Conservation (phyloP, 495 filamentous ascomycete species). For the Choiromyces venosus region DNA sequence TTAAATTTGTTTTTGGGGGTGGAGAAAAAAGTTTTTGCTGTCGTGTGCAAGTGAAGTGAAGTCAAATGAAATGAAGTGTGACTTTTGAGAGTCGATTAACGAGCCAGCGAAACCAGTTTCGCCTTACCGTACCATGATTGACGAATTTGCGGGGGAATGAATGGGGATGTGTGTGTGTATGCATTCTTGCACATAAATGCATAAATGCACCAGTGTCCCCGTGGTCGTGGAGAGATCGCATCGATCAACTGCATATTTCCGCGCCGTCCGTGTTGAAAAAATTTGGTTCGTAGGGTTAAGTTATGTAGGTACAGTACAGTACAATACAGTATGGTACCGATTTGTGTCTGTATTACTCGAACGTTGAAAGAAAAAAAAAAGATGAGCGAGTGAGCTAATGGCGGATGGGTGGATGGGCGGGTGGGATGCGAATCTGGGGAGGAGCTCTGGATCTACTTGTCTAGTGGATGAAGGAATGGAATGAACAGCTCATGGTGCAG, state of each 20-base stretch:
- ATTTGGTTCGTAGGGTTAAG: background rate
- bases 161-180: background rate
- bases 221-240: background rate
- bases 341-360: background rate
- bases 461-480: background rate
- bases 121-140: background rate
- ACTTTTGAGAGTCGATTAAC: background rate
- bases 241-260: conserved; percentile 1
- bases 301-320: conserved; percentile 1
- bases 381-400: background rate
- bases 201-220: background rate
- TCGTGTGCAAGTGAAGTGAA: background rate
- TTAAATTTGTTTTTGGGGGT: conserved; percentile 2
- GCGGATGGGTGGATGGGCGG: too few relatives aligned
- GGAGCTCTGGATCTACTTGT: background rate
- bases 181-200: conserved; percentile 1
- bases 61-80: background rate
- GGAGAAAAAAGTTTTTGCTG: background rate
- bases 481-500: conserved; percentile 4
- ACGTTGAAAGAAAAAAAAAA: background rate
- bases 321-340: too few relatives aligned
- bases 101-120: background rate
- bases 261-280: background rate
- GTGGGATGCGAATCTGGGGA: background rate
- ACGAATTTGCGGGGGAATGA: background rate